Percentiles rank a stretch among this genome's conserved stretches.
Evolutionary conservation across 768 basidiomycete species (phyloP).

Genomic region (Termitomyces sp.): DNA sequence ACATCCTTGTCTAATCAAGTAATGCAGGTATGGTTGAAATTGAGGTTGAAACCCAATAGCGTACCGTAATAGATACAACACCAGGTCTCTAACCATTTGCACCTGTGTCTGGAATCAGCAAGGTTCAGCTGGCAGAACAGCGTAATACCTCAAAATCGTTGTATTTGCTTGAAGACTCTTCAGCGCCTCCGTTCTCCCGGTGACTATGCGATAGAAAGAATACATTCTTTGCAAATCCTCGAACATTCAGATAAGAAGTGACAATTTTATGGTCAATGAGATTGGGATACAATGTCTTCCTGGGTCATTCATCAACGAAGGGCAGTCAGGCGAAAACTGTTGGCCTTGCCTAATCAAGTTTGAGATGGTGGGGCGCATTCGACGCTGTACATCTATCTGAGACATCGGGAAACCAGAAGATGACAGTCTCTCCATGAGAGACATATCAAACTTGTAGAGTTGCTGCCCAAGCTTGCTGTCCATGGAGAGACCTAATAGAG

Average conservation of each 20-base stretch:
- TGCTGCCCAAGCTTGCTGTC: slow-evolving; percentile 52
- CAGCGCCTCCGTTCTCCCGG: slow-evolving; percentile 51
- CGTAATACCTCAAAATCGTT: slow-evolving; percentile 58
- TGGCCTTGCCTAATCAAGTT: slow-evolving; percentile 46
- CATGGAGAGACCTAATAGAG: slow-evolving; percentile 53
- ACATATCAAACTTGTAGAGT: slow-evolving; percentile 65
- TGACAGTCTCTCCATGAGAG: slow-evolving; percentile 72
- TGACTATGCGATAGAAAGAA: slow-evolving; percentile 66
- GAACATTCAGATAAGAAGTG: slow-evolving; percentile 44
- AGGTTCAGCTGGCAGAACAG: background rate
- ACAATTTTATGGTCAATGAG: slow-evolving; percentile 57
- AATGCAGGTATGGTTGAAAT: background rate
- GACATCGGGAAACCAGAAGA: slow-evolving; percentile 58
- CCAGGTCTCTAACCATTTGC: slow-evolving; percentile 38
- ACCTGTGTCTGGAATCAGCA: slow-evolving; percentile 23
- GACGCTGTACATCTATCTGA: slow-evolving; percentile 62
- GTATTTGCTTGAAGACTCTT: slow-evolving; percentile 62
- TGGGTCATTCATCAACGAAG: slow-evolving; percentile 17
- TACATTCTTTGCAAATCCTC: slow-evolving; percentile 58
- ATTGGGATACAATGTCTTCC: slow-evolving; percentile 55
- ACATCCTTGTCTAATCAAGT: slow-evolving; percentile 30
- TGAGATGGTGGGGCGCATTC: slow-evolving; percentile 72
- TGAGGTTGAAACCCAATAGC: background rate
- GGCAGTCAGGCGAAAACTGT: background rate
- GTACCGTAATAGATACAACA: slow-evolving; percentile 37